Conservation (phyloP, 805 yeast species). For the Saccharomycopsis oosterbeekiorum region DNA sequence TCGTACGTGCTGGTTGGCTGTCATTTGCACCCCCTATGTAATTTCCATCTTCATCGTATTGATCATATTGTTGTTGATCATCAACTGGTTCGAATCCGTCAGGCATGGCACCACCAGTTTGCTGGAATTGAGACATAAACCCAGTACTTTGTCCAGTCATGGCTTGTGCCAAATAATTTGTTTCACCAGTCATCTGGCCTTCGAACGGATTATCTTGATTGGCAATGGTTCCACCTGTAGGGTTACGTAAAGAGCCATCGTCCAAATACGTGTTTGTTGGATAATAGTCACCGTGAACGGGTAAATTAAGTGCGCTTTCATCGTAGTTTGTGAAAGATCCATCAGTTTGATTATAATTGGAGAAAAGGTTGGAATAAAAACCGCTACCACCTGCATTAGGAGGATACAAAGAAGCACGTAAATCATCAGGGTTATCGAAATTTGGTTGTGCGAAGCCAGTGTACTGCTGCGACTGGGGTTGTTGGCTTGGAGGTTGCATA, state of each 20-base stretch:
- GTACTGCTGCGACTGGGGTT: constrained; percentile 1
- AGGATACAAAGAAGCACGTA: constrained; percentile 18
- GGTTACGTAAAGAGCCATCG: constrained; percentile 8
- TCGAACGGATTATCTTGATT: constrained; percentile 16
- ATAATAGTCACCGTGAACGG: constrained; percentile 18
- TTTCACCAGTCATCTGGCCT: constrained; percentile 17
- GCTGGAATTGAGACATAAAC: constrained; percentile 1
- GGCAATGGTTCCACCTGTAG: constrained; percentile 3
- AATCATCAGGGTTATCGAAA: constrained; percentile 15
- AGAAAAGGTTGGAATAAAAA: constrained; percentile 16
- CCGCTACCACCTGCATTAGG: constrained; percentile 14
- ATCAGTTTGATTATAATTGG: constrained; percentile 12
- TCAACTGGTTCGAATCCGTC: neutral
- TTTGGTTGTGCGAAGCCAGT: constrained; percentile 8
- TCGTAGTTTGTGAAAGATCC: constrained; percentile 8
- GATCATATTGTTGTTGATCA: neutral
- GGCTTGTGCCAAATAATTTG: constrained; percentile 5
- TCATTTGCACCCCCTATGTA: constrained; percentile 6
- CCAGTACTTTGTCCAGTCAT: constrained; percentile 11
- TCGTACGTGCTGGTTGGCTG: constrained; percentile 4
- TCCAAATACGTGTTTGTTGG: constrained; percentile 18
- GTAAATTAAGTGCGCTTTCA: constrained; percentile 14
- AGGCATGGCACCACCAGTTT: constrained; percentile 1
- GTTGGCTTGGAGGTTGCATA: neutral
- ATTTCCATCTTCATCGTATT: constrained; percentile 13